Conservation (phyloP, 2,329 filamentous ascomycete genomes). For the Xylariaceae sp. region DNA sequence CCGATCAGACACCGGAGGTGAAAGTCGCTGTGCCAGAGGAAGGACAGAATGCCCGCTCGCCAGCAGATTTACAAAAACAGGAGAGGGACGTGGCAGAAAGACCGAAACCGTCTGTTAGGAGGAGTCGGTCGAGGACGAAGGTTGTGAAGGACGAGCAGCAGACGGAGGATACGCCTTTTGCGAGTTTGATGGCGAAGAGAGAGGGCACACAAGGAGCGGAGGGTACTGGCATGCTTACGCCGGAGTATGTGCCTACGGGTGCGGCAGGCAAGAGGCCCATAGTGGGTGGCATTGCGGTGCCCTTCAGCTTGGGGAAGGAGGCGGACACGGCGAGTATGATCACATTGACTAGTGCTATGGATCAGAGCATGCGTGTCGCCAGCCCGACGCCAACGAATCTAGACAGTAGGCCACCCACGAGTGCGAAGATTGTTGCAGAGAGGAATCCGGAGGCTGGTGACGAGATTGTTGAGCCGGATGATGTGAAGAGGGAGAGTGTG, state of each 20-base stretch:
- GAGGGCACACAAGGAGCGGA: constrained; percentile 35
- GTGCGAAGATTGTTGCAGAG: constrained; percentile 4
- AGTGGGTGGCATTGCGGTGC: constrained; percentile 66
- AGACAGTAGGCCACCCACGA: constrained; percentile 9
- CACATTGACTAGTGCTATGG: constrained; percentile 51
- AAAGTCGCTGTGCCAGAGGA: constrained; percentile 36
- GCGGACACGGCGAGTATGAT: constrained; percentile 67
- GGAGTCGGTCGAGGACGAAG: constrained; percentile 41
- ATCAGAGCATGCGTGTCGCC: constrained; percentile 29
- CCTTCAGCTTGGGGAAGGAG: constrained; percentile 64
- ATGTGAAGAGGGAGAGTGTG: constrained; percentile 5
- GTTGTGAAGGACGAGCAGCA: constrained; percentile 51
- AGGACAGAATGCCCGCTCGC: constrained; percentile 41
- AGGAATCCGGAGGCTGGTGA: constrained; percentile 7
- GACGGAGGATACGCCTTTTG: constrained; percentile 41
- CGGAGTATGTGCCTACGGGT: constrained; percentile 43
- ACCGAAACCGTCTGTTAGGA: constrained; percentile 21
- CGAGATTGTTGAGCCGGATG: constrained; percentile 15
- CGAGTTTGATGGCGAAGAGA: constrained; percentile 39
- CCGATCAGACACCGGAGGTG: constrained; percentile 36
- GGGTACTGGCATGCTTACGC: constrained; percentile 11
- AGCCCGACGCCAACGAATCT: constrained; percentile 24
- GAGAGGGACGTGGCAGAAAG: constrained; percentile 26
- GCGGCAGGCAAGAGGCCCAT: constrained; percentile 61
- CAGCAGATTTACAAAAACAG: constrained; percentile 38